Percentiles rank a stretch among this genome's conserved stretches.
Conservation (phyloP, 2,329 filamentous ascomycete genomes). For the Colletotrichum lentis region DNA sequence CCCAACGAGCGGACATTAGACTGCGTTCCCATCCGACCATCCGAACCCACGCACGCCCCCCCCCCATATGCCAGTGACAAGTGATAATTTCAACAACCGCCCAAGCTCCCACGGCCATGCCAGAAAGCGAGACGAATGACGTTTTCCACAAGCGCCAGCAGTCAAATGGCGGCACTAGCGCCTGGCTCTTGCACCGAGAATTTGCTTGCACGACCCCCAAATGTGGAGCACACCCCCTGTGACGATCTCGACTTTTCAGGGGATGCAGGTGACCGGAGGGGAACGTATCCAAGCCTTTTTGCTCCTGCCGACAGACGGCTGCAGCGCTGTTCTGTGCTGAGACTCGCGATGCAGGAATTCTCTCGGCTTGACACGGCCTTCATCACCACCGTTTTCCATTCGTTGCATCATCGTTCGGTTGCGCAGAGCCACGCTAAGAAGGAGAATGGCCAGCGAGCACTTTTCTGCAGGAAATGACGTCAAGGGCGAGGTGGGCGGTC, state of each 20-base stretch:
- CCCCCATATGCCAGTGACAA: slow-evolving; percentile 36
- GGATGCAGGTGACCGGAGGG: neutral
- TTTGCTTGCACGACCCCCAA: slow-evolving; percentile 19
- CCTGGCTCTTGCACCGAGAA: slow-evolving; percentile 11
- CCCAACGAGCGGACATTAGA: neutral
- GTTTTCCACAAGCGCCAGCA: slow-evolving; percentile 32
- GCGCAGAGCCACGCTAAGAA: slow-evolving; percentile 10
- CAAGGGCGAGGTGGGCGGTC: slow-evolving; percentile 19
- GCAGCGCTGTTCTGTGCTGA: neutral
- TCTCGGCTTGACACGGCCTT: neutral
- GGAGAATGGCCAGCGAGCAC: slow-evolving; percentile 11
- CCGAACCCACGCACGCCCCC: slow-evolving; percentile 3
- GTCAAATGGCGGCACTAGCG: slow-evolving; percentile 28
- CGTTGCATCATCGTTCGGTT: slow-evolving; percentile 19
- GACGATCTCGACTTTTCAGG: slow-evolving; percentile 30
- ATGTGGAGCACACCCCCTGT: slow-evolving; percentile 32
- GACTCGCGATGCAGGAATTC: neutral
- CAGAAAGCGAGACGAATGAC: slow-evolving; percentile 30
- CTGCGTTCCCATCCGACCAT: slow-evolving; percentile 16
- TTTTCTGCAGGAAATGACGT: slow-evolving; percentile 24
- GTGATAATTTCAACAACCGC: slow-evolving; percentile 29
- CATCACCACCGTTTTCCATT: neutral
- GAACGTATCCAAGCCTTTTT: slow-evolving; percentile 18
- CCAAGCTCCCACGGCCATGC: slow-evolving; percentile 30
- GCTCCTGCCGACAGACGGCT: neutral